A percentile compares a stretch with the other conserved stretches of the same genome.
Evolutionary conservation across 1,284 basidiomycete genomes (phyloP).

Genomic region (Mycena sp.): DNA sequence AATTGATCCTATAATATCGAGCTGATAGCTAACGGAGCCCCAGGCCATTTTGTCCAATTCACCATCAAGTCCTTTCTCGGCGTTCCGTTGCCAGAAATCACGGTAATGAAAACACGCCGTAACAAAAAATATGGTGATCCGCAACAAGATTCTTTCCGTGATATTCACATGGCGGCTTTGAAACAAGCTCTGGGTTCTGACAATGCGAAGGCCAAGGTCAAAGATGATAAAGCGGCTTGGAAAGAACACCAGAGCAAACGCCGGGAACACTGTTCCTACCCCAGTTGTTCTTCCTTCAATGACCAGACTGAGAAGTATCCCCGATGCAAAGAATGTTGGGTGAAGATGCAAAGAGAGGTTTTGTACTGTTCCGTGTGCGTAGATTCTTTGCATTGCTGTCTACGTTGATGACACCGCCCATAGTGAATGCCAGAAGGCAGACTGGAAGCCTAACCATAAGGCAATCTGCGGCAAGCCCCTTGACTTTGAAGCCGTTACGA

Average conservation of each 20-base stretch:
- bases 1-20: neutral
- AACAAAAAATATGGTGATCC: neutral
- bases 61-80: conserved; percentile 12
- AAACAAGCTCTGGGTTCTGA: neutral
- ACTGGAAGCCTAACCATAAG: conserved; percentile 15
- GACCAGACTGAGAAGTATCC: neutral
- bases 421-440: conserved; percentile 15
- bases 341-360: conserved; percentile 7
- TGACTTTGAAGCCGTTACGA: conserved; percentile 13
- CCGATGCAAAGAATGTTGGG: conserved; percentile 13
- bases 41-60: conserved; percentile 14
- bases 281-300: neutral
- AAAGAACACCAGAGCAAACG: conserved; percentile 13
- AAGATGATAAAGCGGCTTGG: conserved; percentile 5
- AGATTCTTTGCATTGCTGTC: neutral
- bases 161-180: neutral
- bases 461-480: conserved; percentile 13
- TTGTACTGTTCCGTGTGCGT: conserved; percentile 19
- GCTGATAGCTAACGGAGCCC: neutral
- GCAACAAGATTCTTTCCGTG: neutral
- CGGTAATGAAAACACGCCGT: neutral
- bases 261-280: conserved; percentile 5
- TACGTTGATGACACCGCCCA: neutral
- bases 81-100: neutral
- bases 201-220: neutral